These are phyloP conservation scores for Plasmodium yoelii DNA, from an alignment of 169 alveolate species.

Conservation along the genomic window DNA sequence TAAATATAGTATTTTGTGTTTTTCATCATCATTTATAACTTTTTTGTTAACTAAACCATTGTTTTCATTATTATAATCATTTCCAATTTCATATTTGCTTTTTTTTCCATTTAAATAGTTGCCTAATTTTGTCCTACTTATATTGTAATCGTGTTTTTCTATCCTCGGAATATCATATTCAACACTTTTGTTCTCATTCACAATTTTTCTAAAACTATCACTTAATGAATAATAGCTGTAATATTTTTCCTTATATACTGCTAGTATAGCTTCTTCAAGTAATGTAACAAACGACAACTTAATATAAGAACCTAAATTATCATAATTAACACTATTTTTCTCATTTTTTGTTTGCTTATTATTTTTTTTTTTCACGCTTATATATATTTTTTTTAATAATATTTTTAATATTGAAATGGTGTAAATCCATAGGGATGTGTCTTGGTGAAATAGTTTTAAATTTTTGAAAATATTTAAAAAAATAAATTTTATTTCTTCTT, in stretches of 20 bases:
- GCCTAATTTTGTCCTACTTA: neutral
- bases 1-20: conserved; percentile 3
- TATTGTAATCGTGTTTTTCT: neutral
- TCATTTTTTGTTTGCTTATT: conserved; percentile 1
- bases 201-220: neutral
- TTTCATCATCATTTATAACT: too few relatives aligned
- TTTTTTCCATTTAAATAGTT: neutral
- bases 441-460: conserved; percentile 34
- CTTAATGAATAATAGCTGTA: conserved; percentile 22
- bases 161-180: neutral
- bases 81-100: neutral
- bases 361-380: conserved; percentile 1
- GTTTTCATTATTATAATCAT: neutral
- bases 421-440: conserved; percentile 66
- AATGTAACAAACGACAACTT: conserved; percentile 49
- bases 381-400: conserved; percentile 64
- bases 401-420: conserved; percentile 65
- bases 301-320: conserved; percentile 48
- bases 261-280: conserved; percentile 34
- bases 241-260: conserved; percentile 56
- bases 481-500: conserved; percentile 74
- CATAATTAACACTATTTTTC: conserved; percentile 8
- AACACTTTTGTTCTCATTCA: neutral
- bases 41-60: neutral
- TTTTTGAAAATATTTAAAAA: conserved; percentile 60